phyloP scores from a whole-genome alignment of 306 rosid genomes.

The Fragaria ananassa region DNA sequence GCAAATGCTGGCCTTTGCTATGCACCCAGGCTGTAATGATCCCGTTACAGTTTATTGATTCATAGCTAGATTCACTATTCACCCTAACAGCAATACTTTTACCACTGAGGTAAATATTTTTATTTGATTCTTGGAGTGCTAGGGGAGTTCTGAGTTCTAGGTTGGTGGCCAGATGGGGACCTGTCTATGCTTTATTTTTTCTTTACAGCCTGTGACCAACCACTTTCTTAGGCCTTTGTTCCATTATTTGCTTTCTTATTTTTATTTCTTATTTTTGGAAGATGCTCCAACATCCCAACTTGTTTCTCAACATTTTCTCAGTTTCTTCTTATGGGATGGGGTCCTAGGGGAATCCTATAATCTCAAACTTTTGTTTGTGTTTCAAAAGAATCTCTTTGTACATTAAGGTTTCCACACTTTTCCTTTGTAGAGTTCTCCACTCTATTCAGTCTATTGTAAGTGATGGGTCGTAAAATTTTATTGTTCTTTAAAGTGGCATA shows the following conservation, averaged over 20 bases:
- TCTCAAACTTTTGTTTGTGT: neutral
- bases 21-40: neutral
- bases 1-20: neutral
- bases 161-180: slow-evolving; percentile 31
- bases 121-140: slow-evolving; percentile 19
- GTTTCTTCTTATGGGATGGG: neutral
- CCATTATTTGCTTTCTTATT: neutral
- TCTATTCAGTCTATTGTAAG: too few species aligned
- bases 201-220: slow-evolving; percentile 43
- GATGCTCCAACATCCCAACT: neutral
- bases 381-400: neutral
- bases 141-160: slow-evolving; percentile 12
- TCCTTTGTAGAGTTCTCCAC: too few species aligned
- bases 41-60: neutral
- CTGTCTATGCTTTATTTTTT: neutral
- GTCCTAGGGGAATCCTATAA: neutral
- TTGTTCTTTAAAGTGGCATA: too few species aligned
- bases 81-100: slow-evolving; percentile 14
- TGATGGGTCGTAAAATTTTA: too few species aligned
- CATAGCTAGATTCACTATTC: neutral
- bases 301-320: neutral
- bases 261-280: neutral
- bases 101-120: neutral
- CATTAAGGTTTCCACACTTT: too few species aligned
- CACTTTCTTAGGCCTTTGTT: neutral